These are phyloP conservation scores for Penicillium sp. DNA, from an alignment of 2,329 filamentous ascomycete species.

Conservation along the genomic window DNA sequence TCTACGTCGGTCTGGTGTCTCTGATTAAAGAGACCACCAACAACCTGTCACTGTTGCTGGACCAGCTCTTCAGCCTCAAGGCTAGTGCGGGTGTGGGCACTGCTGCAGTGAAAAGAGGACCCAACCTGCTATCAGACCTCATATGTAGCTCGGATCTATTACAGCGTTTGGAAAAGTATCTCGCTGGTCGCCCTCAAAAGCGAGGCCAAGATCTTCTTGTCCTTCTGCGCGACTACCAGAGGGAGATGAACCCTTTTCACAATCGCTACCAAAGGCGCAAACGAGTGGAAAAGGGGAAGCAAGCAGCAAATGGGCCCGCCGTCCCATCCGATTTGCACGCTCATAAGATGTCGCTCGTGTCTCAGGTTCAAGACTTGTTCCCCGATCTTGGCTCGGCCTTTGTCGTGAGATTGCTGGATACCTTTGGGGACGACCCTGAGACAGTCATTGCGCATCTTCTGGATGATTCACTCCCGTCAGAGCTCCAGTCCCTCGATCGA, in stretches of 20 bases:
- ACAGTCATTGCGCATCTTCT: conserved; percentile 75
- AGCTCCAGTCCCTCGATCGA: conserved; percentile 60
- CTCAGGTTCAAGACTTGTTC: conserved; percentile 89
- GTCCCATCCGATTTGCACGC: conserved; percentile 56
- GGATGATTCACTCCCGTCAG: conserved; percentile 65
- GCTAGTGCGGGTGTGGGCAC: conserved; percentile 59
- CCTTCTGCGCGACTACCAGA: conserved; percentile 36
- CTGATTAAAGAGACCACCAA: conserved; percentile 61
- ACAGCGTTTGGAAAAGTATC: conserved; percentile 33
- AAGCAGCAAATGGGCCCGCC: conserved; percentile 22
- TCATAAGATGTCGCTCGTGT: conserved; percentile 76
- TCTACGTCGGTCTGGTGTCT: conserved; percentile 69
- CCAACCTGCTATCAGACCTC: conserved; percentile 71
- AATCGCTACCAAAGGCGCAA: conserved; percentile 38
- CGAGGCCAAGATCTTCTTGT: conserved; percentile 37
- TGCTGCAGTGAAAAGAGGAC: conserved; percentile 33
- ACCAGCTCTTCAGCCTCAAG: conserved; percentile 78
- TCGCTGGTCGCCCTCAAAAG: conserved; percentile 33
- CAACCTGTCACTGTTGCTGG: conserved; percentile 68
- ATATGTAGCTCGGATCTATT: conserved; percentile 75
- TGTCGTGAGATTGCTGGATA: conserved; percentile 69
- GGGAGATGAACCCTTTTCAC: conserved; percentile 34
- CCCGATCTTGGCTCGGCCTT: conserved; percentile 80
- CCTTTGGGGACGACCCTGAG: conserved; percentile 72
- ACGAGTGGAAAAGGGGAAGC: conserved; percentile 39